phyloP scores from a whole-genome alignment of 345 rosid genomes.

The Salix suchowensis region DNA sequence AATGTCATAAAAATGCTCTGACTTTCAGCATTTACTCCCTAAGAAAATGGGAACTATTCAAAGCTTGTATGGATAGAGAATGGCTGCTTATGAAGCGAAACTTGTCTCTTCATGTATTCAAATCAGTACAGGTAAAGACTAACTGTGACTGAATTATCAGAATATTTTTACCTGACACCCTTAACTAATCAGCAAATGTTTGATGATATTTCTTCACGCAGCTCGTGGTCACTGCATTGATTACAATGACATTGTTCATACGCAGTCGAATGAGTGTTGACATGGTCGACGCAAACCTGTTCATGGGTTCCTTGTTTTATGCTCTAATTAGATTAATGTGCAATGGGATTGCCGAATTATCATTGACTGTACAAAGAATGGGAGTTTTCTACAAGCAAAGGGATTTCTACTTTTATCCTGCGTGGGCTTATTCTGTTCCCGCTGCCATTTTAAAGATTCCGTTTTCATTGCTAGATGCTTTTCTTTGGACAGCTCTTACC shows the following conservation, averaged over 20 bases:
- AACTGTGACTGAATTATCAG: background rate
- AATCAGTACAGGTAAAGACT: slow-evolving; percentile 37
- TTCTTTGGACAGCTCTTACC: slow-evolving; percentile 49
- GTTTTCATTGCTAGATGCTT: slow-evolving; percentile 40
- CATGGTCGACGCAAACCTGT: slow-evolving; percentile 27
- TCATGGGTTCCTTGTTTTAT: slow-evolving; percentile 38
- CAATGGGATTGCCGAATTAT: slow-evolving; percentile 38
- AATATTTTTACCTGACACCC: no score
- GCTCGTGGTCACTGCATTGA: slow-evolving; percentile 33
- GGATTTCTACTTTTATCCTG: slow-evolving; percentile 45
- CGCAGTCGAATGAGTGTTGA: slow-evolving; percentile 34
- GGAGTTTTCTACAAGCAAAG: slow-evolving; percentile 47
- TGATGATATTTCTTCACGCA: slow-evolving; percentile 13
- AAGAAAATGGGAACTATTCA: slow-evolving; percentile 52
- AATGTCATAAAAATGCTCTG: slow-evolving; percentile 34
- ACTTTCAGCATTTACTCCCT: slow-evolving; percentile 42
- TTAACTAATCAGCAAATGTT: no score
- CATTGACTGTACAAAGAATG: slow-evolving; percentile 38
- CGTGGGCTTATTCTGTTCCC: slow-evolving; percentile 49
- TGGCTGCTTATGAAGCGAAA: slow-evolving; percentile 55
- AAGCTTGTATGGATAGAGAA: slow-evolving; percentile 60
- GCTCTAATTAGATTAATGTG: slow-evolving; percentile 30
- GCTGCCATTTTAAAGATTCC: slow-evolving; percentile 42
- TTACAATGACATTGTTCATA: slow-evolving; percentile 39
- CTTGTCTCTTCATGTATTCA: slow-evolving; percentile 38